phyloP scores from a whole-genome alignment of 192 early-diverging fungal genomes.

The Dimargaris cristalligena region DNA sequence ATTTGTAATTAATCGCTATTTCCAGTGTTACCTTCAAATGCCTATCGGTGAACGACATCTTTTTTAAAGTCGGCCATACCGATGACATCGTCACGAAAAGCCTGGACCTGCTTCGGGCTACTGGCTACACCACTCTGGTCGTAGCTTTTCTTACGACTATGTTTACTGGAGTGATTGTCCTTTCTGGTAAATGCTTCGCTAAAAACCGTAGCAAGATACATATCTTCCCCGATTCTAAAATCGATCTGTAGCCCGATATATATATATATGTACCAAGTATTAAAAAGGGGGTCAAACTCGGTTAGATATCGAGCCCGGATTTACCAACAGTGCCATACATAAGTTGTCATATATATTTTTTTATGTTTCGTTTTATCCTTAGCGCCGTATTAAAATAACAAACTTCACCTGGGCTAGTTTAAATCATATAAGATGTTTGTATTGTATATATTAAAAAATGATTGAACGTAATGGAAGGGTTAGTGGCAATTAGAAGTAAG shows the following conservation, averaged over 20 bases:
- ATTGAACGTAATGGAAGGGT: too few relatives aligned
- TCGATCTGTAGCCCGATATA: background rate
- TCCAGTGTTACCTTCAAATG: constrained; percentile 1
- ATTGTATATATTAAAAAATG: too few relatives aligned
- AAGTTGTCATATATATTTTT: too few relatives aligned
- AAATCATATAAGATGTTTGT: too few relatives aligned
- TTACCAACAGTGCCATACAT: background rate
- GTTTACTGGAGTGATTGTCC: background rate
- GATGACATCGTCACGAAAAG: background rate
- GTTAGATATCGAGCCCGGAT: background rate
- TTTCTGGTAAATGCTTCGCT: background rate
- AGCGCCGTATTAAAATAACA: too few relatives aligned
- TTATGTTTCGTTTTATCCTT: too few relatives aligned
- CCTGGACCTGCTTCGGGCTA: background rate
- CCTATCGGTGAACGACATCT: background rate
- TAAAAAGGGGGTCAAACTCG: background rate
- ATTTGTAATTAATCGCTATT: background rate
- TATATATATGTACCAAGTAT: background rate
- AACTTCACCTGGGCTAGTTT: too few relatives aligned
- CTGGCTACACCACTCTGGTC: background rate
- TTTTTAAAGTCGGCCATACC: background rate
- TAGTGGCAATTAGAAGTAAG: too few relatives aligned
- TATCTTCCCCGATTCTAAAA: background rate
- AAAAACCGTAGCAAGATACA: background rate
- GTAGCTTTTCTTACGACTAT: background rate